A percentile compares a stretch with the other conserved stretches of the same genome.
Evolutionary conservation across 768 basidiomycete genomes (phyloP).

Genomic region (Ramaria sp.): DNA sequence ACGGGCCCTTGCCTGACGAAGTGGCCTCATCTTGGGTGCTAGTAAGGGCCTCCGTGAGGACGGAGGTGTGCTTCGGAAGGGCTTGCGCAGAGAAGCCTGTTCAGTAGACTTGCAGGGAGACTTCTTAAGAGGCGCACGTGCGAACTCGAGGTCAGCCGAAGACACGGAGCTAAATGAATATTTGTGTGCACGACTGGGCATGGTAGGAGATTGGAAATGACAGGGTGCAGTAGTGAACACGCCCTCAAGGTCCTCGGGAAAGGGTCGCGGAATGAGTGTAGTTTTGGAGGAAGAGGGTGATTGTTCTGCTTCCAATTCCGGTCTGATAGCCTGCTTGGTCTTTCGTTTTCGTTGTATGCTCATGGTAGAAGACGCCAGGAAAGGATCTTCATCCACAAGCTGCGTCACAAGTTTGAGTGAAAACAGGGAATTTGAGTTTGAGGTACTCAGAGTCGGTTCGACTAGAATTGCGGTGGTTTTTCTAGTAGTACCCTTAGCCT

Average conservation of each 20-base stretch:
- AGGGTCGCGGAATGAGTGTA: background rate
- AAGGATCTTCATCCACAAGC: constrained; percentile 5
- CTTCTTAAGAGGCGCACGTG: constrained; percentile 1
- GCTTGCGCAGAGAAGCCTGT: background rate
- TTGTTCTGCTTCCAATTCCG: no score
- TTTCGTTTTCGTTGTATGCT: no score
- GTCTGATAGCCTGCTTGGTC: no score
- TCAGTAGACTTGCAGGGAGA: constrained; percentile 4
- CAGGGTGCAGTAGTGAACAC: background rate
- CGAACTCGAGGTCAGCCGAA: background rate
- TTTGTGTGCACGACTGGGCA: background rate
- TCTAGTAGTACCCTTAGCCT: background rate
- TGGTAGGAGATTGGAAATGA: background rate
- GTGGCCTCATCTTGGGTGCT: background rate
- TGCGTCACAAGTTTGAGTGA: background rate
- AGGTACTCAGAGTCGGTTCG: no score
- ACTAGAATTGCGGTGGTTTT: background rate
- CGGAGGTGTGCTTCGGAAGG: background rate
- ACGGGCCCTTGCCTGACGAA: background rate
- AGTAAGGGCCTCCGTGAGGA: background rate
- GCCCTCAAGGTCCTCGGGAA: background rate
- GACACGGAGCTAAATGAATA: background rate
- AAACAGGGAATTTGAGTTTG: no score
- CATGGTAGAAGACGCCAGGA: background rate
- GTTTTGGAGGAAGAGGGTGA: no score